Evolutionary conservation across 1,284 basidiomycete genomes (phyloP).

Genomic region (Tylopilus sp.): DNA sequence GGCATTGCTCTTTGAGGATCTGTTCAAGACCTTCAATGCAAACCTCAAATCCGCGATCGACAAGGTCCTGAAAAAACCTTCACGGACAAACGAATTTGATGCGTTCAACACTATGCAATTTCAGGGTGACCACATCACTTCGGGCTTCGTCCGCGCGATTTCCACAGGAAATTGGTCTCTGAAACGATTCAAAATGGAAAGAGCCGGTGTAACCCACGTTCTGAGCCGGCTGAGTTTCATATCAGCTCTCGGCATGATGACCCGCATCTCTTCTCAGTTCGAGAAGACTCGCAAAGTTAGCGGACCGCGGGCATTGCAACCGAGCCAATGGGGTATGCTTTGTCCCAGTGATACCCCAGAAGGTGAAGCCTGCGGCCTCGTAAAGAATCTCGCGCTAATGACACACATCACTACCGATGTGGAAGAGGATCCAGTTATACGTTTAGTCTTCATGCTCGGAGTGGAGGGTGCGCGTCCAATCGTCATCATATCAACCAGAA

Average conservation of each 20-base stretch:
- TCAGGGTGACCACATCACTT: slow-evolving; percentile 91
- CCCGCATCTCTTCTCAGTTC: slow-evolving; percentile 97
- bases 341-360: slow-evolving; percentile 99
- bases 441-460: slow-evolving; percentile 90
- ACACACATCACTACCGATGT: slow-evolving; percentile 99
- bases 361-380: slow-evolving; percentile 98
- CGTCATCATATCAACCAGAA: slow-evolving; percentile 9
- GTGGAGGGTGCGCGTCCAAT: slow-evolving; percentile 70
- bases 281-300: slow-evolving; percentile 99
- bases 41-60: slow-evolving; percentile 97
- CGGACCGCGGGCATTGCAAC: slow-evolving; percentile 95
- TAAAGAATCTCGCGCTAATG: slow-evolving; percentile 99
- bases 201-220: slow-evolving; percentile 98
- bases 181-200: slow-evolving; percentile 99
- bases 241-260: slow-evolving; percentile 99
- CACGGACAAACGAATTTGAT: slow-evolving; percentile 93
- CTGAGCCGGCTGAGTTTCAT: slow-evolving; percentile 95
- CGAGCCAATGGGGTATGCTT: slow-evolving; percentile 99
- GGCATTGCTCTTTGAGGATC: slow-evolving; percentile 93
- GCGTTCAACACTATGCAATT: slow-evolving; percentile 94
- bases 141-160: slow-evolving; percentile 96
- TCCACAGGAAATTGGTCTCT: slow-evolving; percentile 99
- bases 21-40: slow-evolving; percentile 98
- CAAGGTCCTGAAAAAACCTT: slow-evolving; percentile 96
- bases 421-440: slow-evolving; percentile 91